Base-by-base conservation (phyloP, 2,329 filamentous ascomycete species). In the Exophiala mesophila region DNA sequence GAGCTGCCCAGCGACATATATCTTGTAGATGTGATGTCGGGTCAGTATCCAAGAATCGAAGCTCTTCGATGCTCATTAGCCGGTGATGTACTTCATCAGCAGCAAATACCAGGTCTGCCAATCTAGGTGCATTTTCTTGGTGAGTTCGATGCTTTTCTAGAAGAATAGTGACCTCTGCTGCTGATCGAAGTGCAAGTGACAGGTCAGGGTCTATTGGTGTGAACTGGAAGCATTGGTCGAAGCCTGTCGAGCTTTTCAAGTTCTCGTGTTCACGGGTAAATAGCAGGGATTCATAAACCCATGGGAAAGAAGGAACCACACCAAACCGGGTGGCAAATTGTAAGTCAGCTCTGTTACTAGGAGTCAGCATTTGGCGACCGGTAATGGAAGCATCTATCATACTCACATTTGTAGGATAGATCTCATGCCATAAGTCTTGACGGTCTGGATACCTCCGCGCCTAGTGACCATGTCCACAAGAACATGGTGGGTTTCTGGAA, bases 381-480 rank as follows among this genome's bases (percentile, higher is more conserved):
- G 21, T 18, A 17, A 10, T 2, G 16, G 20, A 34, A 19, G 20
- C 5, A 16, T 3, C 9, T 17, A 23, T 4, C 19, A 3, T 8
- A 35, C 44, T 24, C 10, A 47, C 44, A 43, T 42, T 36, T 47
- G 44, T 21, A 47, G 44, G 21, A 47, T n/a, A 6, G 34, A 19
- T 10, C 13, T 5, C 31, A 43, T 42, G 16, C 39, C 44, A 36
- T 36, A 47, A 9, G 39, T 23, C 17, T 32, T 28, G 9, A 41
- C 33, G 3, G 21, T 28, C 8, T 35, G 5, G 9, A 47, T 43
- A 20, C 44, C 44, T 6, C 44, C 44, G 23, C 44, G 39, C 18
- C 33, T 17, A 23, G 5, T 23, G 30, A 47, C 39, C 3, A 42
- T 18, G 21, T 26, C 21, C 21, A 47, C 6, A 3, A 47, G 39